Percentiles rank a stretch among this genome's conserved stretches.
Evolutionary conservation across 2,329 filamentous ascomycete genomes (phyloP).

Genomic region (Huntiella bhutanensis): DNA sequence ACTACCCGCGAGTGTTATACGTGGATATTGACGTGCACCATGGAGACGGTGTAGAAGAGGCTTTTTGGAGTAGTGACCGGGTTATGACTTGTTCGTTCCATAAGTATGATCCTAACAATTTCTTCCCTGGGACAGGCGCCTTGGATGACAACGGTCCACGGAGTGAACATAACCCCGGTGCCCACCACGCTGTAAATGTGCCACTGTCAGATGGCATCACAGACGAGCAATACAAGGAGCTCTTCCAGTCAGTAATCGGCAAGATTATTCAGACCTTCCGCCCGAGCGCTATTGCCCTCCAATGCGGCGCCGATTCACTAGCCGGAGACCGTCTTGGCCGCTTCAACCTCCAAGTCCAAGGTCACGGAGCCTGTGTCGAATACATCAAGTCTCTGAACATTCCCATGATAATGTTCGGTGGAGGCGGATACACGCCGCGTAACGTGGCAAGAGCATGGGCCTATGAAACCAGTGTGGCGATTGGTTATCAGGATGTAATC

Average conservation of each 20-base stretch:
- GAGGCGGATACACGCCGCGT: constrained; percentile 86
- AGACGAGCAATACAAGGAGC: constrained; percentile 67
- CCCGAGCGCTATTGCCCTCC: constrained; percentile 80
- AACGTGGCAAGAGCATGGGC: constrained; percentile 96
- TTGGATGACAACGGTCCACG: constrained; percentile 70
- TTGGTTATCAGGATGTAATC: constrained; percentile 53
- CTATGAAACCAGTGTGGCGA: constrained; percentile 83
- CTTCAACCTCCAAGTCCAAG: constrained; percentile 92
- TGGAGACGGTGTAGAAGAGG: constrained; percentile 78
- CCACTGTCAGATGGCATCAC: constrained; percentile 81
- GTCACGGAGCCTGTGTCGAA: constrained; percentile 77
- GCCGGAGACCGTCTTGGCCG: constrained; percentile 83
- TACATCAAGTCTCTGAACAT: constrained; percentile 68
- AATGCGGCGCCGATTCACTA: constrained; percentile 88
- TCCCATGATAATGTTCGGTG: constrained; percentile 78
- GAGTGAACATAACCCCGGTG: constrained; percentile 67
- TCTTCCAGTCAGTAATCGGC: constrained; percentile 69
- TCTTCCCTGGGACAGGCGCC: constrained; percentile 83
- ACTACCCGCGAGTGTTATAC: constrained; percentile 73
- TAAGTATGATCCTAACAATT: constrained; percentile 70
- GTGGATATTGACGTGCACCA: constrained; percentile 91
- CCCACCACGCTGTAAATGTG: constrained; percentile 79
- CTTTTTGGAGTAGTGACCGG: constrained; percentile 73
- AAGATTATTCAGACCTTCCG: constrained; percentile 64
- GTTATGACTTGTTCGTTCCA: constrained; percentile 92